These are phyloP conservation scores for Amoeboaphelidium occidentale DNA, from an alignment of 371 early-diverging fungal species.

Conservation along the genomic window DNA sequence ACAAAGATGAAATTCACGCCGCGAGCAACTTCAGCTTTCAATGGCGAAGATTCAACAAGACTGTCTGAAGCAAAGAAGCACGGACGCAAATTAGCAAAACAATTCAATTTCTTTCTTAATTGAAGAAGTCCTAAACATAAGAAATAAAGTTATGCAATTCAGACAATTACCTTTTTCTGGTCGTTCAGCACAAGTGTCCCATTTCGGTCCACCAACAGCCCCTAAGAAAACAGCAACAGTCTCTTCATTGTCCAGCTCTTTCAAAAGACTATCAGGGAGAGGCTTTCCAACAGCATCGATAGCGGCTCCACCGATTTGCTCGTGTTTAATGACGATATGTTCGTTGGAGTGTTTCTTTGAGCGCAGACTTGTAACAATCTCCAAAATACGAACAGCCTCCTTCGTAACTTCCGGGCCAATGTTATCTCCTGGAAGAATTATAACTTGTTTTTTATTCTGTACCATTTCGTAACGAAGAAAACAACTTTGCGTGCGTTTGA, in stretches of 20 bases:
- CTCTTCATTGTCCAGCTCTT: slow-evolving; percentile 7
- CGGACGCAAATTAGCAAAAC: slow-evolving; percentile 87
- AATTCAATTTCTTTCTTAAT: slow-evolving; percentile 61
- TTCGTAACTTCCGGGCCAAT: slow-evolving; percentile 82
- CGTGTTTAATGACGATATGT: slow-evolving; percentile 40
- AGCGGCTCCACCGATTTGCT: slow-evolving; percentile 70
- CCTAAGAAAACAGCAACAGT: slow-evolving; percentile 81
- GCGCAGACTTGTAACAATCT: slow-evolving; percentile 36
- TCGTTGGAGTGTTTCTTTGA: slow-evolving; percentile 23
- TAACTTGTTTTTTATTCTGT: too few species aligned
- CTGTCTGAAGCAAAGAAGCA: slow-evolving; percentile 71
- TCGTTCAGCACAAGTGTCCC: too few species aligned
- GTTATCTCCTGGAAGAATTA: slow-evolving; percentile 80
- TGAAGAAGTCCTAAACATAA: slow-evolving; percentile 74
- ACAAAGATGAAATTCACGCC: slow-evolving; percentile 73
- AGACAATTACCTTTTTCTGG: too few species aligned
- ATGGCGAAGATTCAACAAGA: slow-evolving; percentile 50
- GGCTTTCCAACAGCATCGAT: slow-evolving; percentile 60
- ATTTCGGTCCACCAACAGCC: slow-evolving; percentile 90
- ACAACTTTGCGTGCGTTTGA: too few species aligned
- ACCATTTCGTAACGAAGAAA: too few species aligned
- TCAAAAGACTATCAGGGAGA: not conserved
- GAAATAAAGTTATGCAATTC: too few species aligned
- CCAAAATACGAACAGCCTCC: slow-evolving; percentile 66
- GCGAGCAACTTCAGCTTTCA: slow-evolving; percentile 65